Evolutionary conservation across 2,329 filamentous ascomycete genomes (phyloP).

Genomic region (Pseudogymnoascus sp.): DNA sequence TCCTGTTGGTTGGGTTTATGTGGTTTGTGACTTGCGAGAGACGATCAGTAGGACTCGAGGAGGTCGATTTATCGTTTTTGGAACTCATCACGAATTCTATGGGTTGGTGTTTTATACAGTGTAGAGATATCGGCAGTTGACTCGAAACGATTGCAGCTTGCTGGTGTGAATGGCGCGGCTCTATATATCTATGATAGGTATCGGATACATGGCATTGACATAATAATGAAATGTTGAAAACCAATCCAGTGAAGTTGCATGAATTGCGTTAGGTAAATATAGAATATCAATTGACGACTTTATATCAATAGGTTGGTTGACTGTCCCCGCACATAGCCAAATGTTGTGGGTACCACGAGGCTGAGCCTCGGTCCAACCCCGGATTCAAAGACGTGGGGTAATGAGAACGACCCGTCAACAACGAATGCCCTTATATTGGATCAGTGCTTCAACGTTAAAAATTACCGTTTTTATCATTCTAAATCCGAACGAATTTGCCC

Average conservation of each 20-base stretch:
- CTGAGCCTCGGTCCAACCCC: neutral
- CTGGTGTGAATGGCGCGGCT: neutral
- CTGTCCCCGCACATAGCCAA: neutral
- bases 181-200: neutral
- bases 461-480: too few relatives aligned
- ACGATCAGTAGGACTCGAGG: conserved; percentile 24
- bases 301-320: neutral
- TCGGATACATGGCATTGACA: neutral
- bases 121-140: neutral
- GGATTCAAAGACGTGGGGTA: neutral
- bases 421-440: neutral
- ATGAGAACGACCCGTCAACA: neutral
- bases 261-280: neutral
- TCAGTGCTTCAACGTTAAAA: neutral
- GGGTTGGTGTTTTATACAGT: neutral
- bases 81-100: neutral
- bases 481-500: too few relatives aligned
- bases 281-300: neutral
- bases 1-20: conserved; percentile 22
- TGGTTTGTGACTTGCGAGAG: conserved; percentile 26
- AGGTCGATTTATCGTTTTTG: neutral
- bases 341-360: neutral
- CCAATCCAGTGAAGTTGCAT: neutral
- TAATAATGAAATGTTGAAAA: neutral
- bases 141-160: neutral